Conservation (phyloP, 2,329 filamentous ascomycete genomes). For the Pseudomassariella vexata region DNA sequence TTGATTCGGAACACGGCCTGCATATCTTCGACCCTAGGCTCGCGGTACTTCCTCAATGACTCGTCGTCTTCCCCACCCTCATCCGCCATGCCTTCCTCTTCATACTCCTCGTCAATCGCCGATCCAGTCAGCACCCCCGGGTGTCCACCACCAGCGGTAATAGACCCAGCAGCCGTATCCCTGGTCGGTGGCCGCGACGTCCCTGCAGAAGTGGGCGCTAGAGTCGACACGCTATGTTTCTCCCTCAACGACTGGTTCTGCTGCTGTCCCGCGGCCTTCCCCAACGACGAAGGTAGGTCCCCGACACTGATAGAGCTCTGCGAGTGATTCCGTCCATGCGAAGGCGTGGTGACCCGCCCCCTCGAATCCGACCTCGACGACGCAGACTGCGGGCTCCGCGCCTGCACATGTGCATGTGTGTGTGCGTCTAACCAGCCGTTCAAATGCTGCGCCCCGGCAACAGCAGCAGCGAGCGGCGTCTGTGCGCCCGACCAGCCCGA, state of each 20-base stretch:
- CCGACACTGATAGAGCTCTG: conserved; percentile 41
- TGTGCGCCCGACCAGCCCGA: conserved; percentile 68
- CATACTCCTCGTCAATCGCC: conserved; percentile 11
- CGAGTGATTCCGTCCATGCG: conserved; percentile 39
- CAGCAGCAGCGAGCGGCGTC: conserved; percentile 73
- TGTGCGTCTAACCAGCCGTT: conserved; percentile 38
- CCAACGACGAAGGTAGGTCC: conserved; percentile 32
- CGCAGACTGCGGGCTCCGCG: conserved; percentile 6
- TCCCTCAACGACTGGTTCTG: conserved; percentile 42
- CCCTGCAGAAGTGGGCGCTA: conserved; percentile 48
- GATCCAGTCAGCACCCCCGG: conserved; percentile 14
- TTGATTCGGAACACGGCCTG: conserved; percentile 89
- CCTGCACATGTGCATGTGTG: too few relatives aligned
- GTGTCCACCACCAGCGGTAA: conserved; percentile 23
- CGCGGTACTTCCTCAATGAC: conserved; percentile 58
- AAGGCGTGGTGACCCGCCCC: conserved; percentile 20
- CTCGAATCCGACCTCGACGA: conserved; percentile 7
- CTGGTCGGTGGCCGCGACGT: conserved; percentile 53
- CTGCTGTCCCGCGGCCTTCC: too few relatives aligned
- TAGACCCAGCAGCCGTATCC: too few relatives aligned
- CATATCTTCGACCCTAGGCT: conserved; percentile 77
- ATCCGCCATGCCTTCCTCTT: conserved; percentile 27
- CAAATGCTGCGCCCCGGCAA: conserved; percentile 64
- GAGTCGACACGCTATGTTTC: conserved; percentile 57
- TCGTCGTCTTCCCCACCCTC: conserved; percentile 28